phyloP scores from a whole-genome alignment of 139 green algal species.

The Deuterostichococcus epilithicus region DNA sequence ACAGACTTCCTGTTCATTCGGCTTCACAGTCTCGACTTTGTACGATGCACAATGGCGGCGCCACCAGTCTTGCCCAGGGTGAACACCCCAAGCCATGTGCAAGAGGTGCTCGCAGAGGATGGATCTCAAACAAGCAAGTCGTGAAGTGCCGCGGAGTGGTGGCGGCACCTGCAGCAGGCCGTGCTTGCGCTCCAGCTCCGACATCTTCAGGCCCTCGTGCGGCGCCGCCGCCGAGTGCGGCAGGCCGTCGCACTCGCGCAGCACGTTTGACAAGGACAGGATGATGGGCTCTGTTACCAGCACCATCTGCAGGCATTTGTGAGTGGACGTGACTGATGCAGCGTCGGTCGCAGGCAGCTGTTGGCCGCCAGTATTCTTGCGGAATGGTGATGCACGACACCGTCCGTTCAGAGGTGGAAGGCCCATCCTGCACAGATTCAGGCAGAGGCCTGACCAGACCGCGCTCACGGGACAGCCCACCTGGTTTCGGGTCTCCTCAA shows the following conservation, averaged over 20 bases:
- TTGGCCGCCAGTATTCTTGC: neutral
- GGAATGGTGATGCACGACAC: no score
- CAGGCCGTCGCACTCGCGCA: conserved; percentile 37
- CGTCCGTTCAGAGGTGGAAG: no score
- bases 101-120: neutral
- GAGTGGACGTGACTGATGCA: neutral
- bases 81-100: neutral
- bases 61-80: neutral
- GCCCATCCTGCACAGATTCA: no score
- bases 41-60: neutral
- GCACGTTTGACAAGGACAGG: conserved; percentile 57
- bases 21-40: neutral
- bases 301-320: conserved; percentile 71
- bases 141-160: neutral
- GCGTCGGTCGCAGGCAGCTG: no score
- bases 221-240: conserved; percentile 3
- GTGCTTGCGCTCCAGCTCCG: conserved; percentile 76
- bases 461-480: neutral
- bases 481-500: conserved; percentile 76
- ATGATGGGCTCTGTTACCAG: conserved; percentile 81
- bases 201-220: conserved; percentile 28
- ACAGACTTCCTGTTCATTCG: neutral
- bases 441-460: no score
- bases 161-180: conserved; percentile 55
- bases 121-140: neutral